phyloP scores from a whole-genome alignment of 2,329 filamentous ascomycete genomes.

The Colletotrichum sp. region DNA sequence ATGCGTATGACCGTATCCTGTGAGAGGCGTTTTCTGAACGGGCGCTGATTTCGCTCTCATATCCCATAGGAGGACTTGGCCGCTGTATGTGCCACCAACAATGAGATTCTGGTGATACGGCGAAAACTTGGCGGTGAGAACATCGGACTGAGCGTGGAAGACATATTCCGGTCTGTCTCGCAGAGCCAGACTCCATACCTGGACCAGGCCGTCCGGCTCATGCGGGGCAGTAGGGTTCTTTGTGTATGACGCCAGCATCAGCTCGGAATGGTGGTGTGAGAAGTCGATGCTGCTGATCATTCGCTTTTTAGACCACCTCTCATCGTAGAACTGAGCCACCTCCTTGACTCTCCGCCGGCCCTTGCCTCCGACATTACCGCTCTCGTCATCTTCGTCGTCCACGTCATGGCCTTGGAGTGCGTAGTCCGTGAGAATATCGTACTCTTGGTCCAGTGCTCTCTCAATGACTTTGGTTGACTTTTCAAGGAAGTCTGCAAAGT shows the following conservation, averaged over 20 bases:
- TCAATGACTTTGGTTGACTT: constrained; percentile 97
- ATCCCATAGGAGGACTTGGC: constrained; percentile 96
- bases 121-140: constrained; percentile 96
- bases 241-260: constrained; percentile 93
- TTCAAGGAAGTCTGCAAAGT: constrained; percentile 95
- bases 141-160: constrained; percentile 95
- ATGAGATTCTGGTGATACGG: constrained; percentile 97
- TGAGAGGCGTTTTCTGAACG: constrained; percentile 94
- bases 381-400: constrained; percentile 83
- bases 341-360: constrained; percentile 82
- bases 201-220: constrained; percentile 90
- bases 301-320: constrained; percentile 94
- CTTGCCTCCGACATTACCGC: constrained; percentile 71
- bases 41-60: constrained; percentile 88
- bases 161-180: constrained; percentile 95
- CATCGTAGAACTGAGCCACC: constrained; percentile 91
- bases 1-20: constrained; percentile 93
- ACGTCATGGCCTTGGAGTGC: constrained; percentile 78
- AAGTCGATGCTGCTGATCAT: constrained; percentile 97
- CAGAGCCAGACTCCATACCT: constrained; percentile 97
- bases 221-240: constrained; percentile 96
- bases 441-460: constrained; percentile 91
- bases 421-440: constrained; percentile 95
- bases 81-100: constrained; percentile 94
- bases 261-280: constrained; percentile 92